A percentile compares a stretch with the other conserved stretches of the same genome.
phyloP scores from a whole-genome alignment of 2,329 filamentous ascomycete genomes.

The Gnomoniopsis smithogilvyi region DNA sequence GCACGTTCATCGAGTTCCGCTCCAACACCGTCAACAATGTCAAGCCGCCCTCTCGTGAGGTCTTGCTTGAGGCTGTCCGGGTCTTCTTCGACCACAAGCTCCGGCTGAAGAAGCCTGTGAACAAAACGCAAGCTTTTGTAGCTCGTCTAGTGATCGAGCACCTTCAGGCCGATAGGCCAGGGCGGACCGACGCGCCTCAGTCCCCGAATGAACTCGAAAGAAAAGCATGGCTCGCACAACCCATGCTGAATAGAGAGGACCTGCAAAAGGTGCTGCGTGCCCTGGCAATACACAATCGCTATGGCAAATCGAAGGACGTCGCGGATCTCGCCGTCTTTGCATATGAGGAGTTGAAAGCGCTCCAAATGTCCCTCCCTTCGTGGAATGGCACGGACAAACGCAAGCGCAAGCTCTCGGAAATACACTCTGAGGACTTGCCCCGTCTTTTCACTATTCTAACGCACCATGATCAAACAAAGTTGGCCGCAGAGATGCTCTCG shows the following conservation, averaged over 20 bases:
- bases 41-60: constrained; percentile 60
- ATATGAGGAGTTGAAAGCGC: constrained; percentile 32
- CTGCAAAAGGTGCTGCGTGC: constrained; percentile 43
- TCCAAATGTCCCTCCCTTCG: not conserved
- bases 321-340: constrained; percentile 44
- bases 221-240: constrained; percentile 1
- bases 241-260: constrained; percentile 36
- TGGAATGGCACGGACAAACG: not conserved
- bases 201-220: not conserved
- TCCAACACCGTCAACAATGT: constrained; percentile 60
- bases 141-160: constrained; percentile 46
- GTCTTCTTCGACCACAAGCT: constrained; percentile 60
- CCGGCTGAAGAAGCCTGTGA: constrained; percentile 46
- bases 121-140: constrained; percentile 65
- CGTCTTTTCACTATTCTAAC: constrained; percentile 47
- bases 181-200: constrained; percentile 21
- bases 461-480: constrained; percentile 50
- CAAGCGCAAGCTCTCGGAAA: constrained; percentile 13
- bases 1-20: constrained; percentile 66
- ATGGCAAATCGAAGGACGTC: constrained; percentile 42
- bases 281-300: constrained; percentile 36
- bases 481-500: constrained; percentile 41
- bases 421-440: constrained; percentile 19
- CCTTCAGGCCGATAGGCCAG: constrained; percentile 59
- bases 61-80: constrained; percentile 63